Conservation (phyloP, 371 early-diverging fungal genomes). For the Catenaria anguillulae region DNA sequence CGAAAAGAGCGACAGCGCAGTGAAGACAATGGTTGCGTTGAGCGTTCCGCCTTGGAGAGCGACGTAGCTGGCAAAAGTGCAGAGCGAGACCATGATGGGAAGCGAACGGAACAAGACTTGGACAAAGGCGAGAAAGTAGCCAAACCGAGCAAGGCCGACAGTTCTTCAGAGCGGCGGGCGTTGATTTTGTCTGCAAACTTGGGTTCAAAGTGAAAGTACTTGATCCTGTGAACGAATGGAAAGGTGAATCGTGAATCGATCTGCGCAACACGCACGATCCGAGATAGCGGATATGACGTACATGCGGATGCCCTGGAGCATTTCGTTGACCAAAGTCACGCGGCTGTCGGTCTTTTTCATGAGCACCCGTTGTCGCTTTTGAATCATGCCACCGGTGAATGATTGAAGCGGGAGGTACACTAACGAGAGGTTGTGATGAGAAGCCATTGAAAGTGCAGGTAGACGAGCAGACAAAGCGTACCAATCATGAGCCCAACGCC, state of each 20-base stretch:
- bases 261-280: too few relatives aligned
- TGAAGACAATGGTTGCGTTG: neutral
- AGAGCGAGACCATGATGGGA: slow-evolving; percentile 1
- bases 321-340: neutral
- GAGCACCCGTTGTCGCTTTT: neutral
- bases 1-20: neutral
- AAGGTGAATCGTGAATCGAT: too few relatives aligned
- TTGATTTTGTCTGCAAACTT: neutral
- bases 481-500: neutral
- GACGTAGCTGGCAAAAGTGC: neutral
- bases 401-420: neutral
- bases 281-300: neutral
- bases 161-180: neutral
- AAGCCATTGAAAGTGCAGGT: too few relatives aligned
- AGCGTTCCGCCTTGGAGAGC: neutral
- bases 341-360: slow-evolving; percentile 6
- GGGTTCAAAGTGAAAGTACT: neutral
- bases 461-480: neutral
- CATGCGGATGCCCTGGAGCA: slow-evolving; percentile 1
- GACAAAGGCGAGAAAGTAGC: neutral
- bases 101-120: neutral
- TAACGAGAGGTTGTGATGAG: neutral
- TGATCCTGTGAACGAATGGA: too few relatives aligned
- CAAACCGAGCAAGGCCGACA: neutral
- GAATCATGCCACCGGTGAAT: neutral